Evolutionary conservation across 805 yeast genomes (phyloP), one percentile per base, ranked within the genome.

Genomic region (Candida piceae): DNA sequence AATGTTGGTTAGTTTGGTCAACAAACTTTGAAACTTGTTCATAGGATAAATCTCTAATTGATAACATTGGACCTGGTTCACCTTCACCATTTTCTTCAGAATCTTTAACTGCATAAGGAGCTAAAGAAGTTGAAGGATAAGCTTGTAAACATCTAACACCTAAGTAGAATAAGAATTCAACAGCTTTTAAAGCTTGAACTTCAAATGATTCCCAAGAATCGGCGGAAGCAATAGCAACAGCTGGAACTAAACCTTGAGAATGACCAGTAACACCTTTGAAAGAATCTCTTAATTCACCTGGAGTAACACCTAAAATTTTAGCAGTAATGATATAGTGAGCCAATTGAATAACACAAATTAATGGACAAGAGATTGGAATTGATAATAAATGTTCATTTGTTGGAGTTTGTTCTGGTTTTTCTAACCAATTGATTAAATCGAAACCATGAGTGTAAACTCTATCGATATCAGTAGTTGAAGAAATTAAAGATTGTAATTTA

Each of bases 321-420:
- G 94, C 83, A 34, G 96, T 81, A 49, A 90, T 77, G 41, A 90
- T 87, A 62, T 82, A 90, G 69, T 93, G 97, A 51, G 90, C 83
- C 57, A 93, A 74, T 69, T 93, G 99, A 58, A 90, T 88, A 38
- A 89, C 83, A 68, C 97, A 93, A 57, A 93, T 93, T 57, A 90
- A 74, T n/a, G 99, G 98, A 64, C 97, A 90, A 21, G 95, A 83
- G 30, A 93, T 87, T 39, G 97, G 96, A 33, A 90, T 95, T 16
- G 86, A 79, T 51, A 93, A 72, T 49, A 93, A 70, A 60, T 89
- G 89, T 61, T 88, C 95, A 52, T 70, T 77, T 55, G 85, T 86
- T 41, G 99, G 99, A 35, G 96, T 85, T 53, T 78, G 71, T 55
- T 84, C 88, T 44, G 93, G 88, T 50, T 76, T 70, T 49, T 77